phyloP scores from a whole-genome alignment of 2,329 filamentous ascomycete species.

The Fusarium poae region DNA sequence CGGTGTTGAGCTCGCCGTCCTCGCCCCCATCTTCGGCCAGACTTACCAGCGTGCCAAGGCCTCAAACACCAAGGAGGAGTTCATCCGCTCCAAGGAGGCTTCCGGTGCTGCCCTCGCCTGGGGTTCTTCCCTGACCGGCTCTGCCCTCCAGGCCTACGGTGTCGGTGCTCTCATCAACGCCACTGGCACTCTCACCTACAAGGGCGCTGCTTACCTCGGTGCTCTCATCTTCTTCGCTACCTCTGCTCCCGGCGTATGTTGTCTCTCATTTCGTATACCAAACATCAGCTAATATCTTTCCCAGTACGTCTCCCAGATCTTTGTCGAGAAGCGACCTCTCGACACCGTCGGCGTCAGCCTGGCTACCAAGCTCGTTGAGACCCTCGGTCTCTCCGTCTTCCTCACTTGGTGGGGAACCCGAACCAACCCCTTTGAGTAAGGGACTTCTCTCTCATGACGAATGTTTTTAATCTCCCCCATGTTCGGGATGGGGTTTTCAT shows the following conservation, averaged over 20 bases:
- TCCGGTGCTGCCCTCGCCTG: conserved; percentile 87
- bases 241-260: conserved; percentile 82
- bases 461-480: conserved; percentile 29
- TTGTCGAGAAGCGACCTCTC: conserved; percentile 91
- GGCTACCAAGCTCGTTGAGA: conserved; percentile 89
- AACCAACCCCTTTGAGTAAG: conserved; percentile 90
- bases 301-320: conserved; percentile 86
- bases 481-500: conserved; percentile 28
- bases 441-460: conserved; percentile 28
- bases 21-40: conserved; percentile 91
- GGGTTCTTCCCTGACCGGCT: conserved; percentile 91
- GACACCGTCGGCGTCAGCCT: conserved; percentile 91
- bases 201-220: conserved; percentile 95
- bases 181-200: conserved; percentile 94
- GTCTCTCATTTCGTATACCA: neutral
- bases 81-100: conserved; percentile 92
- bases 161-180: conserved; percentile 93
- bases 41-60: conserved; percentile 93
- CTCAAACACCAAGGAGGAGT: conserved; percentile 96
- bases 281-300: conserved; percentile 11
- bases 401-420: conserved; percentile 98
- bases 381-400: conserved; percentile 90
- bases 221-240: conserved; percentile 91
- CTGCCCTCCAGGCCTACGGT: conserved; percentile 89
- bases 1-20: conserved; percentile 86